Evolutionary conservation across 257 asterid species (phyloP).

Genomic region (Jacaranda copaia): DNA sequence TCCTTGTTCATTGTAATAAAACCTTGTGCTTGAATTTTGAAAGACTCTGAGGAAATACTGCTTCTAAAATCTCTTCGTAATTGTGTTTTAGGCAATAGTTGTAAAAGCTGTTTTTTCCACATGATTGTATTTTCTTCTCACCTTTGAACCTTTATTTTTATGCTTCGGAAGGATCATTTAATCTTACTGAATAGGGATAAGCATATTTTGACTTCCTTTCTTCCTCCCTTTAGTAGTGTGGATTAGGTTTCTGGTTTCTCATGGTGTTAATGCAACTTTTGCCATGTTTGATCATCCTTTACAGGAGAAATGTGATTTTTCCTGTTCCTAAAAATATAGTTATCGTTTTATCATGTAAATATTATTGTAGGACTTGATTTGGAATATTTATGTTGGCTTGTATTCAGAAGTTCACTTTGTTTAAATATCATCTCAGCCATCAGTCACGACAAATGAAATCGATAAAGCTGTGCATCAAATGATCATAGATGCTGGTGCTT

Average conservation of each 20-base stretch:
- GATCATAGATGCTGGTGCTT: constrained; percentile 98
- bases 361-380: background rate
- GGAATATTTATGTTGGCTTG: background rate
- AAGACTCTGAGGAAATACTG: too few relatives aligned
- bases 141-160: background rate
- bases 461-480: constrained; percentile 97
- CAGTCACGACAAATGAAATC: constrained; percentile 90
- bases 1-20: too few relatives aligned
- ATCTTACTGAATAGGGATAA: background rate
- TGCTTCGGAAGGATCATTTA: background rate
- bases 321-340: background rate
- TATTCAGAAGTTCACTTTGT: constrained; percentile 15
- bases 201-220: background rate
- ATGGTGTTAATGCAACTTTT: background rate
- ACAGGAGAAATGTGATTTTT: background rate
- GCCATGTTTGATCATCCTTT: background rate
- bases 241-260: background rate
- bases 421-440: constrained; percentile 62
- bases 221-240: background rate
- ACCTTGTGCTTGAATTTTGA: too few relatives aligned
- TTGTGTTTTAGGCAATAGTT: too few relatives aligned
- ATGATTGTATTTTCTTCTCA: background rate
- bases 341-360: background rate
- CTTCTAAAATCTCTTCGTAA: too few relatives aligned
- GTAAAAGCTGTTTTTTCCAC: background rate